A percentile compares a stretch with the other conserved stretches of the same genome.
Conservation (phyloP, 257 asterid genomes). For the Perilla frutescens region DNA sequence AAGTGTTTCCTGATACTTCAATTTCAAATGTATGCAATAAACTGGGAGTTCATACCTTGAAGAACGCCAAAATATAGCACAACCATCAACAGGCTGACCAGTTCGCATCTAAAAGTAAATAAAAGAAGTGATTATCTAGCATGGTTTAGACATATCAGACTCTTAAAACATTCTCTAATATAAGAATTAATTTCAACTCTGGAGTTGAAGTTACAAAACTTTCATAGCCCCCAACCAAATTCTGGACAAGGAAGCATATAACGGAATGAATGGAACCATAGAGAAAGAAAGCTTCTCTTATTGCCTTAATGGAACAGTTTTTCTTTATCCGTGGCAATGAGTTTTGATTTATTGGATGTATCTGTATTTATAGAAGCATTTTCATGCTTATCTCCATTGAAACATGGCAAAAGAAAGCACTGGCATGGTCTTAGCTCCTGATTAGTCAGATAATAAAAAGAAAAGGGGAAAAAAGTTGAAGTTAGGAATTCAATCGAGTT, state of each 20-base stretch:
- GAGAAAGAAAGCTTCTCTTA: neutral
- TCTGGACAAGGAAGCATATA: slow-evolving; percentile 6
- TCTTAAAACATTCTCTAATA: slow-evolving; percentile 5
- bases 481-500: no score
- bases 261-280: neutral
- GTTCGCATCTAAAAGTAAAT: slow-evolving; percentile 79
- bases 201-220: slow-evolving; percentile 18
- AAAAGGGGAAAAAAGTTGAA: no score
- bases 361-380: no score
- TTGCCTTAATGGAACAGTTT: neutral
- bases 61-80: slow-evolving; percentile 92
- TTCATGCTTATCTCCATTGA: no score
- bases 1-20: slow-evolving; percentile 27
- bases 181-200: slow-evolving; percentile 16
- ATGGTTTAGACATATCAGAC: slow-evolving; percentile 16
- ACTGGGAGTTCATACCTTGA: slow-evolving; percentile 61
- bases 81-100: slow-evolving; percentile 87
- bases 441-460: no score
- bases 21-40: slow-evolving; percentile 28
- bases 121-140: slow-evolving; percentile 32
- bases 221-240: slow-evolving; percentile 12
- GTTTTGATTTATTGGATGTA: neutral
- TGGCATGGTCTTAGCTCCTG: no score
- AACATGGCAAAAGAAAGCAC: no score
- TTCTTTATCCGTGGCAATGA: neutral